Conservation (phyloP, 805 yeast species). For the Scheffersomyces ergatensis region DNA sequence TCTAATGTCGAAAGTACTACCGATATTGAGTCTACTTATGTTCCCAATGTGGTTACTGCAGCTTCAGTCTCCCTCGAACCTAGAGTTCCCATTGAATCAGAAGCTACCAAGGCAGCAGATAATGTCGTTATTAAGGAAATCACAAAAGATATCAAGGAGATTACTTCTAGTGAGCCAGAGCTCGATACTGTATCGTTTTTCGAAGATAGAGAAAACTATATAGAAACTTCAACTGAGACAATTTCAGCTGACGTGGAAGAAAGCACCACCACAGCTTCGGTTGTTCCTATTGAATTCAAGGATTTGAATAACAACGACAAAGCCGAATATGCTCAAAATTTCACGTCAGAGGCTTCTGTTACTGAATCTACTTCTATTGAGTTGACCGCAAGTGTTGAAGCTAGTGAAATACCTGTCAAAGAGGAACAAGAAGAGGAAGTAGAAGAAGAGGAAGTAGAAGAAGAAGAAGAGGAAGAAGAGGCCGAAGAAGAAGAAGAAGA, state of each 20-base stretch:
- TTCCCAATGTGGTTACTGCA: slow-evolving; percentile 3
- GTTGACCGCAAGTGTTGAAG: not conserved
- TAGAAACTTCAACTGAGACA: slow-evolving; percentile 1
- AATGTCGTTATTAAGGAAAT: slow-evolving; percentile 10
- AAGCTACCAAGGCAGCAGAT: slow-evolving; percentile 3
- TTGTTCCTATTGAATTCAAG: not conserved
- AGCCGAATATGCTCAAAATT: not conserved
- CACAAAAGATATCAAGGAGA: slow-evolving; percentile 14
- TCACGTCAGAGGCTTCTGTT: not conserved
- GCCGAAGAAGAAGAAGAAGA: not conserved
- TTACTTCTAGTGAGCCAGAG: slow-evolving; percentile 9
- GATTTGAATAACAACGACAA: too few species aligned
- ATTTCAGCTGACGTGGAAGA: not conserved
- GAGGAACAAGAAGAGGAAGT: not conserved
- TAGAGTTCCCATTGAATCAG: not conserved
- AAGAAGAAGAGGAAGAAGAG: slow-evolving; percentile 2
- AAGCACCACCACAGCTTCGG: not conserved
- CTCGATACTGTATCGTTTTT: slow-evolving; percentile 14
- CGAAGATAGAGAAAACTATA: slow-evolving; percentile 5
- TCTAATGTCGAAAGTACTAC: slow-evolving; percentile 1
- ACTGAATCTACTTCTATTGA: not conserved
- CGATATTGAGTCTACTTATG: slow-evolving; percentile 3
- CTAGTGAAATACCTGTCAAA: not conserved
- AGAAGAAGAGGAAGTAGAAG: slow-evolving; percentile 5
- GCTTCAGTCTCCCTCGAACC: not conserved